Evolutionary conservation across 371 early-diverging fungal species (phyloP), one percentile per base, ranked within the genome.

Genomic region (Fennellomyces sp.): DNA sequence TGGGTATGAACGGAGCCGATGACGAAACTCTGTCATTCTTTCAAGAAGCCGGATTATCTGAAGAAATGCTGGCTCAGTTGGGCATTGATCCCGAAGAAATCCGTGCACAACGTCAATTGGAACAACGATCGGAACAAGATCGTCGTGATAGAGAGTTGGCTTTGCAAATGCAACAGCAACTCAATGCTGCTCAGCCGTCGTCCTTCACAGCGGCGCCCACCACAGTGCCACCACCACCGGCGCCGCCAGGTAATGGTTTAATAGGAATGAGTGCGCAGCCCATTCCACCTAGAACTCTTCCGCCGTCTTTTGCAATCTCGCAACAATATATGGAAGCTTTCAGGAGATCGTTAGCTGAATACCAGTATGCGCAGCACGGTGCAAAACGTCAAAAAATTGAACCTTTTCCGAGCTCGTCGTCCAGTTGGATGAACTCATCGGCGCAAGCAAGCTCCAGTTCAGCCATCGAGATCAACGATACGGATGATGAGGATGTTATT

Each of bases 51-150:
- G 58, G 50, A 8, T 33, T 66, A 26, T 61, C 62, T 3, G 59
- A 61, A 58, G 63, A 61, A 19, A 35, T 48, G 0, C 67, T 66
- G 0, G 36, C 26, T 13, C 19, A 62, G 15, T 15, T 66, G 55
- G 67, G 67, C 11, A 66, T 66, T 17, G 60, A 66, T 45, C 25
- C 54, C 8, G 62, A 57, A 31, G 67, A 66, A 31, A 58, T 66
- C 39, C 58, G 39, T n/a, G 62, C 67, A 1, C 67, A 66, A 51
- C 41, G 53, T n/a, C 56, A 35, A 17, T 35, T 66, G 23, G 63
- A 58, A 30, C 30, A 49, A 28, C 52, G 62, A 51, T 38, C 47
- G 12, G 53, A 58, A 42, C 55, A 45, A 31, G 60, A 66, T 39
- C 45, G 54, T 2, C 55, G 28, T n/a, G 65, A 66, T 30, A 23